Base-by-base conservation (phyloP, 1,284 basidiomycete genomes). In the Ustilago nuda region DNA sequence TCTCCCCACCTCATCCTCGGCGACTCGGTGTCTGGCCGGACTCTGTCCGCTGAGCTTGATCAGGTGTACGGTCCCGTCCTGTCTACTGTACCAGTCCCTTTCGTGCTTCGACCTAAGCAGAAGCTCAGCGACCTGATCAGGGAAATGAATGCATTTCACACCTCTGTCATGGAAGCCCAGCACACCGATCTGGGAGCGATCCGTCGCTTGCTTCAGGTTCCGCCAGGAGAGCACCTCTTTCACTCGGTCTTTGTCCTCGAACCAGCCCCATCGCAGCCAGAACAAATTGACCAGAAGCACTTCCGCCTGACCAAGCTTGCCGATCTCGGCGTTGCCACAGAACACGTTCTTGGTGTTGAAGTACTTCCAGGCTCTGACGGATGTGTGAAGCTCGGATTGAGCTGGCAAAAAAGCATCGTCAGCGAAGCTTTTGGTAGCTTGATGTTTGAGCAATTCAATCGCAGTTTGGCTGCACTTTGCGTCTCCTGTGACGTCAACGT, bases 191-290 rank as follows among this genome's bases (percentile, higher is more conserved):
- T 77, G 15, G 76, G 73, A 5, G 66, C 76, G n/a, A 73, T 86
- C 15, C 81, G 86, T 17, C 55, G 71, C 15, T 68, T 73, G 59
- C 74, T 86, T 15, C 71, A 67, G 9, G 61, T 80, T 12, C 70
- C 80, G 2, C 56, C 67, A 5, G 70, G 82, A 30, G 76, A 80
- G 59, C 71, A 76, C 6, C 66, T 85, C 30, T 84, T 86, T 65
- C 75, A 81, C 43, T 79, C 80, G 5, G 69, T 86, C 27, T 86
- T 86, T 61, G 83, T 86, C 33, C 74, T 86, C 12, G 83, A 84
- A 36, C 76, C 80, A 1, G 67, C 67, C 6, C 54, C 61, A 4
- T 32, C 53, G 27, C 57, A 54, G 23, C 32, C 51, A 5, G 36
- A 61, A 15, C 56, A 59, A 5, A 27, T 11, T 4, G 61, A 27